Percentiles rank a stretch among this genome's conserved stretches.
Conservation (phyloP, 768 basidiomycete species). For the Gloeopeniophorella convolvens region DNA sequence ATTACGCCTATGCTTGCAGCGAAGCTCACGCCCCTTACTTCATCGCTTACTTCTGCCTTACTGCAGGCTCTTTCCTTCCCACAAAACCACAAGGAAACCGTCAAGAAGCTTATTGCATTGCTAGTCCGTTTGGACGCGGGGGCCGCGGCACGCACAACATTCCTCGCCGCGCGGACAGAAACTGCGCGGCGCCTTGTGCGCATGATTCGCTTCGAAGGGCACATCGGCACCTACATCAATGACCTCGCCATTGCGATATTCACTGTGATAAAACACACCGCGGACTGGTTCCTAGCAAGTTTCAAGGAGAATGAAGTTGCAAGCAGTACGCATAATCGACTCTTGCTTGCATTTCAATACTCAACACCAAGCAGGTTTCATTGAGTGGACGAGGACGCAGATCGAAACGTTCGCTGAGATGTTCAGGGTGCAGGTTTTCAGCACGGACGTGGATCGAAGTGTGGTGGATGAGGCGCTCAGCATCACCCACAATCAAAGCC, state of each 20-base stretch:
- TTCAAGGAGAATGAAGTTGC: conserved; percentile 95
- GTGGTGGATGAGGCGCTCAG: conserved; percentile 73
- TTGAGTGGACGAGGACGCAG: conserved; percentile 88
- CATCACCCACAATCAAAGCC: conserved; percentile 75
- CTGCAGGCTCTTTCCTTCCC: conserved; percentile 68
- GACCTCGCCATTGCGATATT: conserved; percentile 88
- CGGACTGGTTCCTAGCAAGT: conserved; percentile 95
- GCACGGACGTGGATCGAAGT: conserved; percentile 62
- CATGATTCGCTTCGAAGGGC: conserved; percentile 85
- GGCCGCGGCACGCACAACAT: conserved; percentile 73
- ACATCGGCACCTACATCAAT: conserved; percentile 77
- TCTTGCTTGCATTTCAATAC: not conserved
- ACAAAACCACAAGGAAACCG: conserved; percentile 68
- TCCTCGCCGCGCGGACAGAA: conserved; percentile 70
- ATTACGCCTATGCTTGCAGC: conserved; percentile 45
- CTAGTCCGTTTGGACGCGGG: conserved; percentile 71
- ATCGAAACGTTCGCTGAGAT: conserved; percentile 77
- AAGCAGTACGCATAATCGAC: conserved; percentile 63
- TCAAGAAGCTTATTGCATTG: conserved; percentile 64
- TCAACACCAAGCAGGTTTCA: conserved; percentile 57
- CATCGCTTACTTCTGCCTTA: conserved; percentile 62
- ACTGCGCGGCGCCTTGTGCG: conserved; percentile 74
- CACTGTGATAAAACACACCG: conserved; percentile 93
- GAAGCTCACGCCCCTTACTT: conserved; percentile 62
- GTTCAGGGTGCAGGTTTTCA: conserved; percentile 89